Conservation (phyloP, 2,329 filamentous ascomycete species). For the Phaeosphaeria sp. region DNA sequence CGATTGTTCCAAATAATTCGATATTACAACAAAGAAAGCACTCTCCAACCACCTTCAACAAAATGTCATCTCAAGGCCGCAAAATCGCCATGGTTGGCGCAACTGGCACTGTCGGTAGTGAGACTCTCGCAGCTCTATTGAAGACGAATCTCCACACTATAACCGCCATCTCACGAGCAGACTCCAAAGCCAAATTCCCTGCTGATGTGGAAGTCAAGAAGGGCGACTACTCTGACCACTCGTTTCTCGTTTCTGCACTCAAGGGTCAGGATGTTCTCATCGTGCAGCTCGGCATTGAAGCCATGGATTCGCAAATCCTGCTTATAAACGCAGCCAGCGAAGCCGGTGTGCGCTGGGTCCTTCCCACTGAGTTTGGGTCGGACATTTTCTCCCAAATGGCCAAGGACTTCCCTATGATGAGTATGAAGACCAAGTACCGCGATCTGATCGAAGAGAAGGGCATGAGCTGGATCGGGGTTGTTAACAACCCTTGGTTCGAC, state of each 20-base stretch:
- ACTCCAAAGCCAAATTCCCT: constrained; percentile 50
- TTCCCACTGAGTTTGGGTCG: constrained; percentile 13
- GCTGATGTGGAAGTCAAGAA: constrained; percentile 45
- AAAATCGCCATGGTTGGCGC: constrained; percentile 12
- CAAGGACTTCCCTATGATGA: constrained; percentile 2
- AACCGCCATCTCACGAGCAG: constrained; percentile 56
- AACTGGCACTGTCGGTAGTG: constrained; percentile 45
- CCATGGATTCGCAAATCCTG: constrained; percentile 2
- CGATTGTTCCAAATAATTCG: not conserved
- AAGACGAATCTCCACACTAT: constrained; percentile 55
- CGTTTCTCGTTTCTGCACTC: constrained; percentile 41
- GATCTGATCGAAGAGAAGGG: constrained; percentile 10
- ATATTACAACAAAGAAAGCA: not conserved
- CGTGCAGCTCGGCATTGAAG: constrained; percentile 23
- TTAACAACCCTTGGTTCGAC: constrained; percentile 13
- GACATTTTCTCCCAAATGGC: constrained; percentile 1
- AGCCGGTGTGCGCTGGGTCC: constrained; percentile 8
- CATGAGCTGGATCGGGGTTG: constrained; percentile 7
- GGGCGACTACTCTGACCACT: constrained; percentile 57
- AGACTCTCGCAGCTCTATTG: constrained; percentile 47
- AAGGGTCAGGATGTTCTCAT: constrained; percentile 38
- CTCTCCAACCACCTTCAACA: not conserved
- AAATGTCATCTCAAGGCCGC: constrained; percentile 4
- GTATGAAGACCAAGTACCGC: constrained; percentile 11
- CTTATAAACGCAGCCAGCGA: constrained; percentile 9